A percentile compares a stretch with the other conserved stretches of the same genome.
Evolutionary conservation across 1,139 yeast species (phyloP).

Genomic region (Chernovozyma aurita): DNA sequence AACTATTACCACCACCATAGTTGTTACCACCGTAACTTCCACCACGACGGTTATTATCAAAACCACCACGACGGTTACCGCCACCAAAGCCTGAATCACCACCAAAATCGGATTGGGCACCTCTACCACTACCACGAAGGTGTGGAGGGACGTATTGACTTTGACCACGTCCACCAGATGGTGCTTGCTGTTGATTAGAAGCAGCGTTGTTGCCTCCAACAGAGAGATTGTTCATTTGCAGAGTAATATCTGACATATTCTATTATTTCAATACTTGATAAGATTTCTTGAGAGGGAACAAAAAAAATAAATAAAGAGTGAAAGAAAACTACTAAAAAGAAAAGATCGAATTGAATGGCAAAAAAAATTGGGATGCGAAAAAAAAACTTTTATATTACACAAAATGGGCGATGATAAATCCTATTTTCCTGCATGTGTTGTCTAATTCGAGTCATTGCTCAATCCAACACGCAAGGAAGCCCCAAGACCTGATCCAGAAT

Average conservation of each 20-base stretch:
- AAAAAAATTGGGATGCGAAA: constrained; percentile 4
- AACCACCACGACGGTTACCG: constrained; percentile 19
- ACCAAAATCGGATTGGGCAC: constrained; percentile 15
- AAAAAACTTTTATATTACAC: constrained; percentile 1
- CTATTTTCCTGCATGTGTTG: no score
- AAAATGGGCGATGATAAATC: background rate
- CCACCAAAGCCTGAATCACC: constrained; percentile 16
- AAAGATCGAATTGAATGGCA: constrained; percentile 4
- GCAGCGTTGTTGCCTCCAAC: constrained; percentile 21
- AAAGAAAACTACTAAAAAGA: constrained; percentile 3
- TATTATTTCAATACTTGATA: constrained; percentile 4
- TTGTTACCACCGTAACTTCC: constrained; percentile 15
- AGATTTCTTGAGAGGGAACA: background rate
- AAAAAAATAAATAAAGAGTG: background rate
- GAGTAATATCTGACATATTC: constrained; percentile 39
- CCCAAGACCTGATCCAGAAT: no score
- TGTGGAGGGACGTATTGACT: constrained; percentile 68
- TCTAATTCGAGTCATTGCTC: no score
- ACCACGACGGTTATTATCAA: constrained; percentile 15
- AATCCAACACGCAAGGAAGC: no score
- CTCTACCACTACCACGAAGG: constrained; percentile 30
- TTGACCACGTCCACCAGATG: constrained; percentile 6
- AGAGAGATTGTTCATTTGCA: constrained; percentile 42
- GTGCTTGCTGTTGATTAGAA: constrained; percentile 11
- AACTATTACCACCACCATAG: constrained; percentile 17